Evolutionary conservation across 1,139 yeast genomes (phyloP).

Genomic region (Kodamaea sp.): DNA sequence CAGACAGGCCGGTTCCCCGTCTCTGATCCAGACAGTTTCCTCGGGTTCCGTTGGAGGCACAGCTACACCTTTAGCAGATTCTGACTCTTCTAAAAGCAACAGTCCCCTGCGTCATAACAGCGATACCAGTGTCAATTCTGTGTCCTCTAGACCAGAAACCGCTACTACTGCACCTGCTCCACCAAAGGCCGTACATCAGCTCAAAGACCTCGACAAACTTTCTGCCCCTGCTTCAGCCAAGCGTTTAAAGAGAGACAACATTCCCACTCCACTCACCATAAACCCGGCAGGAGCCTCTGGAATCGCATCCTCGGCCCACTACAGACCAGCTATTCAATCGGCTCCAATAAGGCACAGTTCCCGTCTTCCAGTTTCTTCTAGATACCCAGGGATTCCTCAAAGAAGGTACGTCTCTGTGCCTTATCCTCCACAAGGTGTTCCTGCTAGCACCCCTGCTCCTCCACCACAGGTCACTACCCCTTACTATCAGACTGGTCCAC

Average conservation of each 20-base stretch:
- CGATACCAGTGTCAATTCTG: not conserved
- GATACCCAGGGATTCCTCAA: conserved; percentile 10
- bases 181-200: not conserved
- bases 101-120: not conserved
- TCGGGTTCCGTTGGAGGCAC: not conserved
- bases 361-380: conserved; percentile 8
- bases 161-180: not conserved
- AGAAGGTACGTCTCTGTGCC: conserved; percentile 1
- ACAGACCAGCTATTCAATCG: conserved; percentile 39
- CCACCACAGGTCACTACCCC: conserved; percentile 3
- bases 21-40: conserved; percentile 1
- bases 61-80: not conserved
- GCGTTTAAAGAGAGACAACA: conserved; percentile 44
- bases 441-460: conserved; percentile 3
- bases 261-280: conserved; percentile 45
- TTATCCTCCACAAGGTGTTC: not conserved
- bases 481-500: conserved; percentile 3
- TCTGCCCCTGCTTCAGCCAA: conserved; percentile 30
- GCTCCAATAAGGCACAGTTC: conserved; percentile 40
- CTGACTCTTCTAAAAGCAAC: not conserved
- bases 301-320: conserved; percentile 11
- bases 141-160: not conserved
- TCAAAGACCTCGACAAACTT: conserved; percentile 21
- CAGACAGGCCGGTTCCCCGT: conserved; percentile 20
- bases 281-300: conserved; percentile 4